Base-by-base conservation (phyloP, 2,329 filamentous ascomycete genomes). In the Colletotrichum sp. region DNA sequence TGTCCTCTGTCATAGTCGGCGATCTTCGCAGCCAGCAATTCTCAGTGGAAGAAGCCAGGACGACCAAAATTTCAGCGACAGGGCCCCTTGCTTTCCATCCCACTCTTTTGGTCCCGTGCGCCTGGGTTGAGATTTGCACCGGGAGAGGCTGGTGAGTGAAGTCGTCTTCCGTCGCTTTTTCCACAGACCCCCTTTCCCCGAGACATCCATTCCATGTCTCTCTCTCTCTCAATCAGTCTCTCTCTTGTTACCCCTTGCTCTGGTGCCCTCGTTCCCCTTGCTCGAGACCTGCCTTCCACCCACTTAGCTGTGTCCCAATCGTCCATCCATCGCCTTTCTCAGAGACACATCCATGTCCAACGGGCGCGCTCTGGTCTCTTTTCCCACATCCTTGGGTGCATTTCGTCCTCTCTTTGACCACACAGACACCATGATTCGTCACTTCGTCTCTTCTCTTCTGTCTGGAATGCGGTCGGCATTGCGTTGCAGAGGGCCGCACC, bases 81-180 rank as follows among this genome's bases (percentile, higher is more conserved):
- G 34, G 34, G 16, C 7, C 34, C 70, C 61, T 64, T 18, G 71
- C 62, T 58, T 4, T 4, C 1, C 10, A 32, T 32, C 43, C 72
- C 64, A 48, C 56, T 75, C 7, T 65, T 34, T 36, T 13, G 18
- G 64, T 75, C 64, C 73, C 70, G 64, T 73, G 69, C 64, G 27
- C 32, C 43, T 68, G 64, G 73, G 67, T 39, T 70, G 58, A 64
- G 71, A 74, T 74, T 74, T 65, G 71, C 58, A 70, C 32, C 43
- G 12, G 30, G 56, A 39, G 71, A 27, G 56, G 56, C 56, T 36
- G 56, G 22, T 32, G 32, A 48, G 39, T 48, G 39, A 48, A n/a
- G 39, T 43, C 16, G 36, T 48, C 34, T 52, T 25, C 25, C 34
- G 30, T 58, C 60, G 28, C 65, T 28, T 66, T 25, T 39, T 32